These are phyloP conservation scores for Lodderomyces parapsilosis DNA, from an alignment of 1,139 yeast genomes.

Conservation along the genomic window DNA sequence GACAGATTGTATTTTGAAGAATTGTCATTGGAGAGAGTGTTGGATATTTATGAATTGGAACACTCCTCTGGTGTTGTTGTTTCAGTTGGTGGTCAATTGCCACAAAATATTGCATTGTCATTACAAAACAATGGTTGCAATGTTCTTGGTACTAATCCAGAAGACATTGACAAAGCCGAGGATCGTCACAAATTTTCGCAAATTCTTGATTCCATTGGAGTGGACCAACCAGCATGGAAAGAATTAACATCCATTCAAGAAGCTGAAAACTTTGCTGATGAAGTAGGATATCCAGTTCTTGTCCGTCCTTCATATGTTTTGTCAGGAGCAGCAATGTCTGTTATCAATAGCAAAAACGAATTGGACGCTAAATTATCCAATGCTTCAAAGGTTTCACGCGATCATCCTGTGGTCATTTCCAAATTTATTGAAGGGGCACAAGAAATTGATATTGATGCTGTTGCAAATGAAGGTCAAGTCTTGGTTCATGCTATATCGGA, in stretches of 20 bases:
- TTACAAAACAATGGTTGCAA: slow-evolving; percentile 83
- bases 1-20: slow-evolving; percentile 97
- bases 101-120: slow-evolving; percentile 90
- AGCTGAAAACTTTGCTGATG: slow-evolving; percentile 81
- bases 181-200: slow-evolving; percentile 97
- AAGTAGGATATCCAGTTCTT: slow-evolving; percentile 91
- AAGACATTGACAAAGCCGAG: slow-evolving; percentile 95
- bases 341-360: slow-evolving; percentile 74
- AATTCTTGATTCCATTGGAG: slow-evolving; percentile 83
- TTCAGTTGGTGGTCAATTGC: slow-evolving; percentile 96
- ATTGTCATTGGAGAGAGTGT: slow-evolving; percentile 89
- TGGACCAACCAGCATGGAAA: slow-evolving; percentile 98
- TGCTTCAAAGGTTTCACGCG: slow-evolving; percentile 91
- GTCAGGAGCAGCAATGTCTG: slow-evolving; percentile 99
- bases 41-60: slow-evolving; percentile 96
- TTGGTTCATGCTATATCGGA: slow-evolving; percentile 95
- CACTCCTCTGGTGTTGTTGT: slow-evolving; percentile 88
- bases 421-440: slow-evolving; percentile 94
- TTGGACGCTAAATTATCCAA: slow-evolving; percentile 75
- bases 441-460: slow-evolving; percentile 97
- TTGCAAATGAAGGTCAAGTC: slow-evolving; percentile 84
- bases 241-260: slow-evolving; percentile 84
- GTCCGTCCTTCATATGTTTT: slow-evolving; percentile 97
- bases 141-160: slow-evolving; percentile 91
- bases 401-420: slow-evolving; percentile 96